These are phyloP conservation scores for Hypericum perforatum DNA, from an alignment of 345 rosid species.

Conservation along the genomic window DNA sequence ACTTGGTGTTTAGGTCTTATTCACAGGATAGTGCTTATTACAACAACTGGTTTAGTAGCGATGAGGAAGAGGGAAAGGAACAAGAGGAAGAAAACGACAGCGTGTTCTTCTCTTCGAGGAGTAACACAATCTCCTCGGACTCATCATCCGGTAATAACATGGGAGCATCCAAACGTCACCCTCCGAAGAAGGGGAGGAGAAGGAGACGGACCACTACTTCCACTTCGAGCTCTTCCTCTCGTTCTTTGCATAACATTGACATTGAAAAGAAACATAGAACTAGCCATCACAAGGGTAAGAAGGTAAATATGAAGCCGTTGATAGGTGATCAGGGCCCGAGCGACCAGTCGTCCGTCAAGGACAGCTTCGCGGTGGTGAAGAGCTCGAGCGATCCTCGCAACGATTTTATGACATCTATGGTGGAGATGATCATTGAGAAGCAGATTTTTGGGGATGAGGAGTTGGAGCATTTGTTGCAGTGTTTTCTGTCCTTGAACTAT, in stretches of 20 bases:
- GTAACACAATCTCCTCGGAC: conserved; percentile 43
- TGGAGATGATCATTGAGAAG: conserved; percentile 79
- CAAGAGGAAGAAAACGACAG: conserved; percentile 44
- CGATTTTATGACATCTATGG: conserved; percentile 69
- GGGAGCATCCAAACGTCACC: not conserved
- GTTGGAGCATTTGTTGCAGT: conserved; percentile 56
- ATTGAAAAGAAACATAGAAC: too few species aligned
- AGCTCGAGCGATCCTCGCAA: conserved; percentile 55
- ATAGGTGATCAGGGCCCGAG: conserved; percentile 11
- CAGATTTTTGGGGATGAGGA: conserved; percentile 50
- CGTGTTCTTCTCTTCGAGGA: conserved; percentile 52
- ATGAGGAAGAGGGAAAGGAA: conserved; percentile 16
- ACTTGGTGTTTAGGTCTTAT: conserved; percentile 30
- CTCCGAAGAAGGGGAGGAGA: conserved; percentile 1
- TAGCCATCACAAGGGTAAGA: not conserved
- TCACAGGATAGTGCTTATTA: conserved; percentile 36
- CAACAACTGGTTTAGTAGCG: conserved; percentile 60
- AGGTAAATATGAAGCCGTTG: conserved; percentile 17
- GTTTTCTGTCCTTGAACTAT: conserved; percentile 64
- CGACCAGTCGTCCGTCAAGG: conserved; percentile 25
- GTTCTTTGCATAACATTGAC: too few species aligned
- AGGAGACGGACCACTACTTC: not conserved
- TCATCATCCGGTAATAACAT: conserved; percentile 40
- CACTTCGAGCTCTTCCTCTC: too few species aligned
- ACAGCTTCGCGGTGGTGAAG: conserved; percentile 82